Evolutionary conservation across 345 rosid species (phyloP), one percentile per base, ranked within the genome.

Genomic region (Murraya koenigii): DNA sequence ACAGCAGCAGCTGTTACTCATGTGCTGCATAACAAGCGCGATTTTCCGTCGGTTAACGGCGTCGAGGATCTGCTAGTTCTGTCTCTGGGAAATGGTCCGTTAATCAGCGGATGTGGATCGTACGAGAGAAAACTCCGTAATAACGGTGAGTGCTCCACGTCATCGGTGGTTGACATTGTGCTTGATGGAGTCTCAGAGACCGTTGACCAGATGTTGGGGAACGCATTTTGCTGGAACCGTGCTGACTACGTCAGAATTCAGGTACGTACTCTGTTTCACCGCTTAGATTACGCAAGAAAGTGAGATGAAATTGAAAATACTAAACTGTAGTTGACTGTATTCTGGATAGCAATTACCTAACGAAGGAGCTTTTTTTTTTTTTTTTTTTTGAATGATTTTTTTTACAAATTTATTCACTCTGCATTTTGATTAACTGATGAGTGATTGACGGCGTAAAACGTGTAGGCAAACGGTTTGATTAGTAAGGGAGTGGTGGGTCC

Each of bases 141-240:
- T 30, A 86, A 80, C 86, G 89, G 95, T 65, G 89, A 89, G 64
- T 93, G 97, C 87, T 87, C 93, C 15, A 86, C 97, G 35, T 87
- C 95, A 30, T 77, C 87, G 35, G 89, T 96, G 17, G 94, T 96
- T 36, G 89, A 82, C 83, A 91, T 94, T 36, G 98, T 82, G 74
- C 88, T 92, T 3, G 97, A 96, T 66, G 99, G 99, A 56, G 94
- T 92, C 54, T 92, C 99, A 56, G 99, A 96, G 84, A 91, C 91
- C 13, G 88, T 96, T 0, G 99, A 96, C 85, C 99, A 96, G 80
- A 92, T 96, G 97, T 59, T 96, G 58, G 97, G 97, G 59, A 96
- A 92, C 86, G 97, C 98, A 10, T 96, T 96, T 77, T 94, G 95
- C 66, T 96, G 92, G 93, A 96, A 96, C 86, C 94, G 97, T 54